Base-by-base conservation (phyloP, 2,329 filamentous ascomycete species). In the Neopestalotiopsis sp. region DNA sequence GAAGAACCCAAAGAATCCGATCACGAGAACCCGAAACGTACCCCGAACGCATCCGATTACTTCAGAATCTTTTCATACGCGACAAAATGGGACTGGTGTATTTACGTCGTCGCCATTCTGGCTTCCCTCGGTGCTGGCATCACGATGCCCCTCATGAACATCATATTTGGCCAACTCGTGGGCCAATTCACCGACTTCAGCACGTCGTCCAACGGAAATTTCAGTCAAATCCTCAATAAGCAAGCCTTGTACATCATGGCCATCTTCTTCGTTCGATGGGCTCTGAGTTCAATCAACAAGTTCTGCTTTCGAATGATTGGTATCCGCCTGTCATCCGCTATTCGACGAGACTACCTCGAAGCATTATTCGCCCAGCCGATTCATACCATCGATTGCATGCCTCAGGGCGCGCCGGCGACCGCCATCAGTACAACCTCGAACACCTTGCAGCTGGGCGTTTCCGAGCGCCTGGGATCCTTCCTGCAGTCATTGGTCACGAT, bases 201-300 rank as follows among this genome's bases (percentile, higher is more conserved):
- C 12, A 73, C 74, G 4, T 72, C 77, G 1, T 75, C 74, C 28
- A 73, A 72, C 3, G 73, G 80, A 3, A 53, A 17, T 3, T 87
- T 88, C 71, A 70, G 76, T 13, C 68, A 68, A 6, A 74, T 72
- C 14, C 71, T 87, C 42, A 82, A 86, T 72, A 77, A 72, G 49
- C 79, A 85, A 66, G 78, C 85, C 1, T 80, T 94, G 0, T 92
- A 90, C 79, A 90, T 93, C 75, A 85, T 93, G 65, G 90, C 88
- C 68, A 81, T 94, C 7, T 94, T 93, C 76, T 78, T 93, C 58
- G 90, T 82, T 12, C 89, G 90, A 45, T 89, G 91, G 72, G 75
- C 80, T 7, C 80, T 91, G 42, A 87, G 86, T 70, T 92, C 92
- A 70, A 79, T 89, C 70, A 85, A 86, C 71, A 86, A 86, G 82